A percentile compares a stretch with the other conserved stretches of the same genome.
These are phyloP conservation scores for Trichophyton benhamiae DNA, from an alignment of 2,329 filamentous ascomycete genomes.

Conservation along the genomic window DNA sequence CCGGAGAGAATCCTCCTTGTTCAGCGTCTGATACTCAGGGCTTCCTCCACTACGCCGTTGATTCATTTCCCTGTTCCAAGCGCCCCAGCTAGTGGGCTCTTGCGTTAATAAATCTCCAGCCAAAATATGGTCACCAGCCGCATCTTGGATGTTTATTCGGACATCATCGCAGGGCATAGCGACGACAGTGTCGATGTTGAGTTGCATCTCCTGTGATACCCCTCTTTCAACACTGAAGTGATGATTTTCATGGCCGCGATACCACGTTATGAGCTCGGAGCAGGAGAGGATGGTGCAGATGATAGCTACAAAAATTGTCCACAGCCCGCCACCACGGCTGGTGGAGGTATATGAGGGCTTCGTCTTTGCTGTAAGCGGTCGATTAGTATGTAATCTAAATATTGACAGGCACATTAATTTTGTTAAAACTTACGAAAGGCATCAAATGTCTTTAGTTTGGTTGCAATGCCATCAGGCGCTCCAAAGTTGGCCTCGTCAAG, in stretches of 20 bases:
- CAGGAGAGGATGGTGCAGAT: constrained; percentile 64
- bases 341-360: constrained; percentile 84
- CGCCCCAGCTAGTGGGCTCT: constrained; percentile 66
- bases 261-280: constrained; percentile 72
- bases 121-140: constrained; percentile 79
- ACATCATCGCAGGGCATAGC: constrained; percentile 76
- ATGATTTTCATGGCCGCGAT: constrained; percentile 69
- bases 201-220: constrained; percentile 72
- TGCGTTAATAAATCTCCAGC: constrained; percentile 61
- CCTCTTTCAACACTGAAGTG: constrained; percentile 91
- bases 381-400: neutral
- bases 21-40: constrained; percentile 42
- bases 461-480: constrained; percentile 48
- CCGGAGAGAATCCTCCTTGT: constrained; percentile 51
- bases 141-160: constrained; percentile 96
- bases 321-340: constrained; percentile 79
- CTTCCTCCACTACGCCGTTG: constrained; percentile 45
- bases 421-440: constrained; percentile 67
- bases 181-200: constrained; percentile 91
- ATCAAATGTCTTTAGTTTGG: constrained; percentile 71
- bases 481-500: constrained; percentile 72
- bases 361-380: constrained; percentile 60
- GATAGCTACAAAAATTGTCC: constrained; percentile 71
- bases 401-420: neutral
- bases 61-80: constrained; percentile 65